These are phyloP conservation scores for Naganishia sp. DNA, from an alignment of 1,284 basidiomycete genomes.

Conservation along the genomic window DNA sequence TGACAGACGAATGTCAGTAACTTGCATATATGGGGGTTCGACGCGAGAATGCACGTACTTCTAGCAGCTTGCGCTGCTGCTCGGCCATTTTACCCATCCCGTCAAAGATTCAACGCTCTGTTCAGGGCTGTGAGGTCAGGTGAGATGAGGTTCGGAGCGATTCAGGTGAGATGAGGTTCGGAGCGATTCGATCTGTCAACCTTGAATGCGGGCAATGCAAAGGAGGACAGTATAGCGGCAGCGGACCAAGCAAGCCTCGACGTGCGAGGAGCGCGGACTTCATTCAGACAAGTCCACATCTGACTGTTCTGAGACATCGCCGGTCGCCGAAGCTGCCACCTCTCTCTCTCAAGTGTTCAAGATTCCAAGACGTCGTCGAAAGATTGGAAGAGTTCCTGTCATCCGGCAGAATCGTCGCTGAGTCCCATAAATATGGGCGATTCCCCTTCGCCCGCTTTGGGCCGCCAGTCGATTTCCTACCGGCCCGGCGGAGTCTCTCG, in stretches of 20 bases:
- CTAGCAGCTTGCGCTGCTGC: constrained; percentile 55
- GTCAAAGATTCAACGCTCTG: constrained; percentile 6
- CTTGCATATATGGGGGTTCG: too few species aligned
- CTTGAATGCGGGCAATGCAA: too few species aligned
- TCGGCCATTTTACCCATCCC: constrained; percentile 56
- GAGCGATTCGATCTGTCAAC: too few species aligned
- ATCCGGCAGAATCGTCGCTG: not conserved
- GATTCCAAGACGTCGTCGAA: not conserved
- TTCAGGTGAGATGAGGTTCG: too few species aligned
- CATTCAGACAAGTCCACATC: constrained; percentile 5
- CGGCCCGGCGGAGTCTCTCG: not conserved
- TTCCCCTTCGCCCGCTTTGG: too few species aligned
- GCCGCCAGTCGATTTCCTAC: too few species aligned
- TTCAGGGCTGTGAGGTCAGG: too few species aligned
- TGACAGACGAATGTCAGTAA: too few species aligned
- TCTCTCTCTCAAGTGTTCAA: not conserved
- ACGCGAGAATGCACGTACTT: constrained; percentile 42
- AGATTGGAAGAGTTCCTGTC: not conserved
- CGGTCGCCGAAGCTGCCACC: not conserved
- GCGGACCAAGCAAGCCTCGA: not conserved
- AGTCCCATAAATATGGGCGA: not conserved
- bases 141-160: too few species aligned
- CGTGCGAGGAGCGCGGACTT: not conserved
- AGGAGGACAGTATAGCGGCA: not conserved
- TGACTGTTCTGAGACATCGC: constrained; percentile 17